Evolutionary conservation across 768 basidiomycete genomes (phyloP), one percentile per base, ranked within the genome.

Genomic region (Arthromyces matolae): DNA sequence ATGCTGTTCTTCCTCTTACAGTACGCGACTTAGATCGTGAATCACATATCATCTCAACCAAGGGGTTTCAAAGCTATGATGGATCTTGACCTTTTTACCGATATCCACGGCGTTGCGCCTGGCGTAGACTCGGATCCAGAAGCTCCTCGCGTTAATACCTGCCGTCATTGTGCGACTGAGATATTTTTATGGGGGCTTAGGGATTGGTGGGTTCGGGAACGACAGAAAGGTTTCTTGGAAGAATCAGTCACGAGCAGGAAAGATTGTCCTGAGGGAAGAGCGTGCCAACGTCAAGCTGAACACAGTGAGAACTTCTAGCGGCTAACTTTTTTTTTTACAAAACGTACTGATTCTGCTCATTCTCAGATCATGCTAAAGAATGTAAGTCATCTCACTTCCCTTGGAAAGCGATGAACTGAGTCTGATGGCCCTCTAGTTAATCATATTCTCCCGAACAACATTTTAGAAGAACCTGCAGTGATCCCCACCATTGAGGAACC

Each of bases 171-270:
- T 60, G 85, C 89, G 1, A 73, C 81, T 0, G 87, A 90, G 61
- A 76, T 89, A 2, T 70, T 91, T 14, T 68, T 90, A 3, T 87
- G 81, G 72, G 89, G 89, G 9, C 59, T 91, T 35, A 80, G 75
- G 51, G 86, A 84, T 31, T 92, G 89, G 89, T 91, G 89, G 88
- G 67, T 90, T 27, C 71, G 84, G 41, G 88, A 91, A 64, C 78
- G 89, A 23, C 75, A 72, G 65, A 86, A 82, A 57, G 88, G 84
- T 13, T 75, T 78, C 53, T 62, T 86, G 43, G 81, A 82, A 33
- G 74, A 73, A 37, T 61, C 60, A 35, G 62, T 87, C n/a, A 61
- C 73, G 55, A 73, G 64, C n/a, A 72, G 86, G 31, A 78, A 77
- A 25, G 84, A 91, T 57, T 92, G 89, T 54, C 74, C 74, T 8